Evolutionary conservation across 1,284 basidiomycete genomes (phyloP), one percentile per base, ranked within the genome.

Genomic region (Phellopilus nigrolimitatus): DNA sequence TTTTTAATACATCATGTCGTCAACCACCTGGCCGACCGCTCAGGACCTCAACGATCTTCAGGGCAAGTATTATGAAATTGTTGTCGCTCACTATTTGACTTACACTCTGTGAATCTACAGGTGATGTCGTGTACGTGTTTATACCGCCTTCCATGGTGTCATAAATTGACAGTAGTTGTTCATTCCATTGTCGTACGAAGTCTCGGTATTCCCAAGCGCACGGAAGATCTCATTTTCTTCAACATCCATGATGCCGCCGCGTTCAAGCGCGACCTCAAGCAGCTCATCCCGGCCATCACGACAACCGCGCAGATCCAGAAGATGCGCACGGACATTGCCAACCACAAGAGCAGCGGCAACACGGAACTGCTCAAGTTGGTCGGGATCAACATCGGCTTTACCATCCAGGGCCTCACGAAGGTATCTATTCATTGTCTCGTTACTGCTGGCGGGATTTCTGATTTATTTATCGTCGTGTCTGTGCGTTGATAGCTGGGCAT

Each of bases 311-410:
- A 63, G 31, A 51, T 65, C 31, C 56, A 62, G 15, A 49, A 54
- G 19, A 55, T 58, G 12, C 64, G 65, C 49, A 62, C 61, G 6
- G 56, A 62, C 39, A 62, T 63, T 2, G 58, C 60, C 34, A 55
- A 68, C 45, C 71, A 70, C 58, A 61, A 71, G 25, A 65, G 65
- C 1, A 68, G 67, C 53, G 66, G 67, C 0, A 59, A 64, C 13
- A 54, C 55, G 10, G 70, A 68, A 15, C 58, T 71, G 12, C 49
- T 47, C 15, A 59, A 64, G 53, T 19, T 22, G 21, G 21, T 50
- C 27, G 51, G 43, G 27, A 51, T 59, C 24, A 61, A 61, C 53
- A 52, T 61, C 15, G 57, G 56, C 10, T 61, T 61, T 45, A 51
- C 56, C 13, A 36, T 42, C n/a, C 15, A 21, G 3, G 60, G 60